Evolutionary conservation across 208 protist genomes (phyloP).

Genomic region (Trypanosoma platydactyli): DNA sequence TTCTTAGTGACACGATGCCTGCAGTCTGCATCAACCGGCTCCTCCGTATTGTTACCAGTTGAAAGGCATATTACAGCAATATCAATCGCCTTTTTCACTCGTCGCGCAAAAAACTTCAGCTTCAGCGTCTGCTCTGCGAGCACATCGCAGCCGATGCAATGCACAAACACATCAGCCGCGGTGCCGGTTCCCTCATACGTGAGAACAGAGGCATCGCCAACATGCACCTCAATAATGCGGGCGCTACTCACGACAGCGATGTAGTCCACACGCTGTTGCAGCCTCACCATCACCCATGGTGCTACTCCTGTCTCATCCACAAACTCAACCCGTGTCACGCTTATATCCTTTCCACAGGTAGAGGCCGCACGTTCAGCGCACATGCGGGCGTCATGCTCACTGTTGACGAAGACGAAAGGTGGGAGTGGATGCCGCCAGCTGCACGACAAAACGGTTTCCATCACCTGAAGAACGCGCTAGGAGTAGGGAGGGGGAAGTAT

Average conservation of each 20-base stretch:
- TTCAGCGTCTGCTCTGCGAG: conserved; percentile 27
- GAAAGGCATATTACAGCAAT: conserved; percentile 25
- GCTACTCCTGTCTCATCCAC: conserved; percentile 2
- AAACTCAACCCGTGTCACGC: conserved; percentile 5
- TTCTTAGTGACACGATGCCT: background rate
- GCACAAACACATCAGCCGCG: conserved; percentile 12
- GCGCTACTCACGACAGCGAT: conserved; percentile 34
- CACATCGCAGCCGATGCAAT: conserved; percentile 10
- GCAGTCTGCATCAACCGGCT: background rate
- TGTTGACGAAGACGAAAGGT: background rate
- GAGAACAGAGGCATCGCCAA: conserved; percentile 2
- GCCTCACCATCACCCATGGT: conserved; percentile 26
- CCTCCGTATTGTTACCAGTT: background rate
- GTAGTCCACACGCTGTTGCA: conserved; percentile 15
- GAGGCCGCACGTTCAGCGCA: conserved; percentile 8
- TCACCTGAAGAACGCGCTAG: background rate
- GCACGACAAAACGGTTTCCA: conserved; percentile 11
- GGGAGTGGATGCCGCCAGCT: conserved; percentile 22
- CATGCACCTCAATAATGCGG: conserved; percentile 19
- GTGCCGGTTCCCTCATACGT: conserved; percentile 27
- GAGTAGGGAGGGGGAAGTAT: no score
- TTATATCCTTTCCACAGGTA: background rate
- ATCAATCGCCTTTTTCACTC: conserved; percentile 15
- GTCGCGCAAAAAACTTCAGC: conserved; percentile 43
- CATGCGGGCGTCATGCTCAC: conserved; percentile 6